Evolutionary conservation across 129 eudicot genomes (phyloP).

Genomic region (Chrysanthemum seticuspe): DNA sequence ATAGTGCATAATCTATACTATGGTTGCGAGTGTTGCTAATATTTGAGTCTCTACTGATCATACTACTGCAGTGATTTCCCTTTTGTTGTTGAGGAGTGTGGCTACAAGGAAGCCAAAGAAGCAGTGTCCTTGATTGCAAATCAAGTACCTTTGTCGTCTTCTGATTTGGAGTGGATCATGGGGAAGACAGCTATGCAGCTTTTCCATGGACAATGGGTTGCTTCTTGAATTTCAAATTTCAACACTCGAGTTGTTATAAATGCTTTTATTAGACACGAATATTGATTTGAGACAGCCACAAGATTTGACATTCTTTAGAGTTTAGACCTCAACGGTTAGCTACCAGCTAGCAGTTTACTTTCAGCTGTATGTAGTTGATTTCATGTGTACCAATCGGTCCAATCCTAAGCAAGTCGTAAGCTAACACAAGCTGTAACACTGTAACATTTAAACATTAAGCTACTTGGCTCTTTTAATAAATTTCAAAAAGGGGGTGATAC

Average conservation of each 20-base stretch:
- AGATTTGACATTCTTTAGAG: background rate
- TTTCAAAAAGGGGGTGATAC: too few species aligned
- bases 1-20: background rate
- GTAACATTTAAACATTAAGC: background rate
- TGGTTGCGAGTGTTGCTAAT: background rate
- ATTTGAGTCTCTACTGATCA: background rate
- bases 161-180: slow-evolving; percentile 81
- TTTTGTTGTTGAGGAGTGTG: slow-evolving; percentile 77
- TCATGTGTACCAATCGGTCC: background rate
- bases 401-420: background rate
- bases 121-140: slow-evolving; percentile 45
- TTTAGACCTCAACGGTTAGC: background rate
- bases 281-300: background rate
- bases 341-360: background rate
- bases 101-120: slow-evolving; percentile 72
- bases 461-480: too few species aligned
- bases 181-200: slow-evolving; percentile 61
- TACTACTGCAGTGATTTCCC: slow-evolving; percentile 75
- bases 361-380: background rate
- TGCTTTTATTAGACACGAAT: background rate
- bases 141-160: slow-evolving; percentile 51
- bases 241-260: background rate
- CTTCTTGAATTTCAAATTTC: slow-evolving; percentile 26
- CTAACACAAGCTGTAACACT: background rate
- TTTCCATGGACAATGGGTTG: slow-evolving; percentile 39